Base-by-base conservation (phyloP, 2,329 filamentous ascomycete genomes). In the Penicillium janthinellum region DNA sequence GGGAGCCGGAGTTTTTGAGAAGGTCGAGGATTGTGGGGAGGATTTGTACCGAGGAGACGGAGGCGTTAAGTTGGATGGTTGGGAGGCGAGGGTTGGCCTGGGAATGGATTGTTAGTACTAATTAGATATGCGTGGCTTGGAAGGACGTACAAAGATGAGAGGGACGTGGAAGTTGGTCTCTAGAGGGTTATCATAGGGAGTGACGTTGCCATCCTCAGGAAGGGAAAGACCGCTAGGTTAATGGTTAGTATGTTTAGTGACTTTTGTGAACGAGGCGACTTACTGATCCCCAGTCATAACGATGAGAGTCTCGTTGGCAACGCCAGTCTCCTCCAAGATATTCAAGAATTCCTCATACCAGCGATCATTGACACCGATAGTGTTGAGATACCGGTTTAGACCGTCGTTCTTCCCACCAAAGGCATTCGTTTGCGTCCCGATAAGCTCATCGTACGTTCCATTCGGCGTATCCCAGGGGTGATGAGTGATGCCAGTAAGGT, bases 11-110 rank as follows among this genome's bases (percentile, higher is more conserved):
- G 57, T 75, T 71, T 47, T 78, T 67, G 20, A 82, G 71, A 1
- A 82, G 74, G 62, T 82, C 80, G 8, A 82, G 75, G 51, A 82
- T 74, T 2, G 79, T 82, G 2, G 80, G 80, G 2, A 82, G 62
- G 52, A 82, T 79, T 45, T 78, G 75, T 3, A 64, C 60, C 1
- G 67, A 67, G 6, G 59, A 56, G 11, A 69, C 64, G 7, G 68
- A 60, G n/a, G 64, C 55, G 38, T 62, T 63, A 34, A 71, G 58
- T 50, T 64, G 57, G 25, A 71, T 62, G 1, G 56, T 20, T 0
- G 70, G 68, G 12, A 71, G 54, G 25, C 67, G 62, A 5, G 70
- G 70, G 57, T 71, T 68, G 39, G 69, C 60, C 57, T 60, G 10
- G 17, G n/a, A 4, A 17, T 25, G 0, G 6, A 14, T 15, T 3